phyloP scores from a whole-genome alignment of 352 stramenopile species.

The Phytophthora cactorum region DNA sequence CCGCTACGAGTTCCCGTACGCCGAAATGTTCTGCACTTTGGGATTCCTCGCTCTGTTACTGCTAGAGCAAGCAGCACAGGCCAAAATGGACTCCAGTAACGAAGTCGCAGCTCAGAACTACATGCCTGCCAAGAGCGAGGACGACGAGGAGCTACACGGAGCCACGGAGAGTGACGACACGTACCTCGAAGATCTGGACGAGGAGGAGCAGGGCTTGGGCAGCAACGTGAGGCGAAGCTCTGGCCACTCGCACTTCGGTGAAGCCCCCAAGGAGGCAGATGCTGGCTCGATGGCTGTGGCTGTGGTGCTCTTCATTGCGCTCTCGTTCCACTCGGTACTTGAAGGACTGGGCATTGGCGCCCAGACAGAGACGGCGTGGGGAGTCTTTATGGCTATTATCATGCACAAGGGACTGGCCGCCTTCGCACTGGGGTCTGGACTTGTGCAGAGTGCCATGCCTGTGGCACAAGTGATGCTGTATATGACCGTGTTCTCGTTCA shows the following conservation, averaged over 20 bases:
- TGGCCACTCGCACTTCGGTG: conserved; percentile 44
- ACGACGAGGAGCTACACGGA: conserved; percentile 44
- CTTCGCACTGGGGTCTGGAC: conserved; percentile 71
- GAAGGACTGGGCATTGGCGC: conserved; percentile 80
- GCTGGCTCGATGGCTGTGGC: conserved; percentile 60
- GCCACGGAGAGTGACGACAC: conserved; percentile 50
- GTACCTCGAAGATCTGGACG: conserved; percentile 55
- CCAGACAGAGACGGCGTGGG: conserved; percentile 72
- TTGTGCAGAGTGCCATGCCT: conserved; percentile 68
- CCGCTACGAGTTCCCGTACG: conserved; percentile 75
- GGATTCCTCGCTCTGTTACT: conserved; percentile 74
- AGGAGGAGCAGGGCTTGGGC: conserved; percentile 26
- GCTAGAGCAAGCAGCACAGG: conserved; percentile 71
- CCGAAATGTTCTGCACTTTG: conserved; percentile 80
- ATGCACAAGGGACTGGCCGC: conserved; percentile 82
- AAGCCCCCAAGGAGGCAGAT: conserved; percentile 6
- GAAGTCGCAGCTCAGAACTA: conserved; percentile 14
- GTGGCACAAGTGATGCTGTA: conserved; percentile 60
- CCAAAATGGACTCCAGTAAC: conserved; percentile 30
- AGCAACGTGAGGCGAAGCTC: conserved; percentile 23
- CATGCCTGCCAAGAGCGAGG: conserved; percentile 37
- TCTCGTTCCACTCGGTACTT: conserved; percentile 85
- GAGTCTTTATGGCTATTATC: conserved; percentile 79
- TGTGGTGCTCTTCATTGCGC: conserved; percentile 75
- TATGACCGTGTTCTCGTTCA: conserved; percentile 68